Evolutionary conservation across 805 yeast genomes (phyloP).

Genomic region (Pichia exigua): DNA sequence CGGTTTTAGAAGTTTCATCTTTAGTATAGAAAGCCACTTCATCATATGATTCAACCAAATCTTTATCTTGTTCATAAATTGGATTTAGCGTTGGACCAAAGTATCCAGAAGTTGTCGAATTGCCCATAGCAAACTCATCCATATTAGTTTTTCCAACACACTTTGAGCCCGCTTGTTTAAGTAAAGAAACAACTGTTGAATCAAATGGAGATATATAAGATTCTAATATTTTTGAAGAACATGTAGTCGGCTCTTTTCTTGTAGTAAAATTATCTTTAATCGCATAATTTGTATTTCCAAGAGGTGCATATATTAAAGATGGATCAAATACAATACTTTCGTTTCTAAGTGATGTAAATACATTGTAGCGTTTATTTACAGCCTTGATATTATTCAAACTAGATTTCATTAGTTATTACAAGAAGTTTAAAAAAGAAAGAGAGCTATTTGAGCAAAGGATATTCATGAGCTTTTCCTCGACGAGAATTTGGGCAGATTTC

Average conservation of each 20-base stretch:
- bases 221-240: conserved; percentile 60
- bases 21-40: conserved; percentile 22
- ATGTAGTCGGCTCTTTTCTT: conserved; percentile 55
- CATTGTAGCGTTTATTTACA: conserved; percentile 21
- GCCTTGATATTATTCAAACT: conserved; percentile 6
- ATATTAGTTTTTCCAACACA: conserved; percentile 78
- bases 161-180: conserved; percentile 44
- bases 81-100: conserved; percentile 58
- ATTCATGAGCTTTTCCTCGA: background rate
- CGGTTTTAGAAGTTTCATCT: background rate
- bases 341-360: conserved; percentile 35
- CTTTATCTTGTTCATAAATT: conserved; percentile 18
- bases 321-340: background rate
- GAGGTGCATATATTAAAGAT: conserved; percentile 5
- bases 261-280: conserved; percentile 82
- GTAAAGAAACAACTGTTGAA: conserved; percentile 58
- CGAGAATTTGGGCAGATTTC: background rate
- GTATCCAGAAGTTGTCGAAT: conserved; percentile 47
- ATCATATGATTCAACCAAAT: conserved; percentile 18
- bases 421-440: too few species aligned
- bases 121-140: conserved; percentile 99
- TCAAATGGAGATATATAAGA: conserved; percentile 69
- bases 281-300: conserved; percentile 29
- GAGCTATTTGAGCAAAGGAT: too few species aligned
- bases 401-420: background rate